Conservation (phyloP, 345 rosid genomes). For the rapeseed (Brassica napus) region DNA sequence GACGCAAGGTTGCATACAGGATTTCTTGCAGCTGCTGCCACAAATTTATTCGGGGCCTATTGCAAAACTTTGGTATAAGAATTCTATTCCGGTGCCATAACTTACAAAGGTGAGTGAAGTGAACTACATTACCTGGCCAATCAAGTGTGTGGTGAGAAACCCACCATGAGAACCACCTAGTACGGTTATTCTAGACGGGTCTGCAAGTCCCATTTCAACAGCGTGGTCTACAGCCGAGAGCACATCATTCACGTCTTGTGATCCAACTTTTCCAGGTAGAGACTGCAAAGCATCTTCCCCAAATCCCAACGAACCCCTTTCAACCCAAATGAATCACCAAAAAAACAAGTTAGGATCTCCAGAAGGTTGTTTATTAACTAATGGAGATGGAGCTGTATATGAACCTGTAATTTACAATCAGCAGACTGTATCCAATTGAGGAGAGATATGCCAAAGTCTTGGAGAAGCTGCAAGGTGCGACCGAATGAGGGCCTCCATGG, state of each 20-base stretch:
- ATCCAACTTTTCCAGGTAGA: slow-evolving; percentile 88
- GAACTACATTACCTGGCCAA: slow-evolving; percentile 72
- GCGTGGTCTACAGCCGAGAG: slow-evolving; percentile 75
- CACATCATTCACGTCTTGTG: slow-evolving; percentile 85
- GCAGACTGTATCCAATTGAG: slow-evolving; percentile 72
- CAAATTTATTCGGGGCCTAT: slow-evolving; percentile 85
- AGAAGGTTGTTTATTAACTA: slow-evolving; percentile 27
- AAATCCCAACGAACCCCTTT: slow-evolving; percentile 90
- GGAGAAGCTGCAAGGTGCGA: slow-evolving; percentile 58
- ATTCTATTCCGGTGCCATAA: slow-evolving; percentile 19
- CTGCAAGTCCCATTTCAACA: slow-evolving; percentile 62
- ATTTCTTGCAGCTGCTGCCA: slow-evolving; percentile 81
- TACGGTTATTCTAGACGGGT: slow-evolving; percentile 70
- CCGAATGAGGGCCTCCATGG: slow-evolving; percentile 92
- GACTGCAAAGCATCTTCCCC: slow-evolving; percentile 99
- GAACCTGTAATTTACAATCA: slow-evolving; percentile 91
- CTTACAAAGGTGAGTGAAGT: slow-evolving; percentile 26
- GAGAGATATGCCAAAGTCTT: slow-evolving; percentile 70
- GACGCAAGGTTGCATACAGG: slow-evolving; percentile 80
- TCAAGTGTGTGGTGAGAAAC: slow-evolving; percentile 84
- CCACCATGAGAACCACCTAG: slow-evolving; percentile 97
- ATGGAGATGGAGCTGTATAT: slow-evolving; percentile 50
- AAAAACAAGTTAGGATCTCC: slow-evolving; percentile 16
- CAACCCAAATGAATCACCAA: slow-evolving; percentile 25
- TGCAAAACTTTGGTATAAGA: not conserved